Conservation (phyloP, 2,329 filamentous ascomycete species). For the Achaetomium macrosporum region DNA sequence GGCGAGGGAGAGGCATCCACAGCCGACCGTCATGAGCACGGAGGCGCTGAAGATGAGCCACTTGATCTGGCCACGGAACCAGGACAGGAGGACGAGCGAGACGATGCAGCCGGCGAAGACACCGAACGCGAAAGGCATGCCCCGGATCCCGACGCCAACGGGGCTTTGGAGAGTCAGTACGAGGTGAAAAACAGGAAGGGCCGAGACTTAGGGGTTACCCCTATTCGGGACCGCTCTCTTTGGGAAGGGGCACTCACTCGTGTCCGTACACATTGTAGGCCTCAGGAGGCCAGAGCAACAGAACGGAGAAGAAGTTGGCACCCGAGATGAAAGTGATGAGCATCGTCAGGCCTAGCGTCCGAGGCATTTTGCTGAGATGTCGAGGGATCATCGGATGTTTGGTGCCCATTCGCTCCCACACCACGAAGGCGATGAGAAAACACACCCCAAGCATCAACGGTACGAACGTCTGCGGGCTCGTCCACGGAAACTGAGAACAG, state of each 20-base stretch:
- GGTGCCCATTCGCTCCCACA: slow-evolving; percentile 34
- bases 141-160: slow-evolving; percentile 57
- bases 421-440: slow-evolving; percentile 33
- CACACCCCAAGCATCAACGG: slow-evolving; percentile 37
- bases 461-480: slow-evolving; percentile 33
- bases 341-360: slow-evolving; percentile 46
- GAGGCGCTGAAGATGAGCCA: slow-evolving; percentile 55
- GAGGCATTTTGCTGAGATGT: slow-evolving; percentile 37
- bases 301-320: slow-evolving; percentile 51
- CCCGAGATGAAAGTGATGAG: slow-evolving; percentile 55
- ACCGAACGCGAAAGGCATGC: slow-evolving; percentile 58
- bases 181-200: neutral
- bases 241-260: slow-evolving; percentile 32
- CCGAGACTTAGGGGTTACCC: too few relatives aligned
- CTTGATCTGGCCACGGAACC: slow-evolving; percentile 53
- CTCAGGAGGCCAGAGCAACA: slow-evolving; percentile 59
- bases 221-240: neutral
- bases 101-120: slow-evolving; percentile 57
- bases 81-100: slow-evolving; percentile 51
- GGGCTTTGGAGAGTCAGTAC: slow-evolving; percentile 31
- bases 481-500: slow-evolving; percentile 34
- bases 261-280: slow-evolving; percentile 61
- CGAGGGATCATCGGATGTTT: slow-evolving; percentile 40
- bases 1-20: slow-evolving; percentile 47
- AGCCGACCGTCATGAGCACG: slow-evolving; percentile 59